Evolutionary conservation across 495 filamentous ascomycete genomes (phyloP), one percentile per base, ranked within the genome.

Genomic region (Podospora bellae-mahoneyi): DNA sequence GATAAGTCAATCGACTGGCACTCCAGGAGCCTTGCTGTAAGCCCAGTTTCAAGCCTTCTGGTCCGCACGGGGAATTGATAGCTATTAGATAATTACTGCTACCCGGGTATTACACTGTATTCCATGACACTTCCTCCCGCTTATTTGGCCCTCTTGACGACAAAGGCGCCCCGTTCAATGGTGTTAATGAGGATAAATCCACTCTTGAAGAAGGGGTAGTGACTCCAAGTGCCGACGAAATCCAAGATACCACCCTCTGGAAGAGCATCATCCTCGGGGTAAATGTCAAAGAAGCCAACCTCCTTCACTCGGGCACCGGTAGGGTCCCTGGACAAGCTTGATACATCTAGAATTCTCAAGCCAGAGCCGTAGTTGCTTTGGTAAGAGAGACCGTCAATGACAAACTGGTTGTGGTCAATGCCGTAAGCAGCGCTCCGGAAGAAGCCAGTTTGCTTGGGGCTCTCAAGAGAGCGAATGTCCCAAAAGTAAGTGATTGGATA

Each of bases 331-430:
- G 78, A 79, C 59, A 87, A 75, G 53, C 74, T 78, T 18, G 73
- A 62, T 20, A 87, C 74, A 66, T 87, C 85, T 2, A 85, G 69
- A 34, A 87, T 76, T 28, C 85, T 73, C 53, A 87, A 73, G 2
- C 85, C 85, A 5, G 81, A 70, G 16, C 80, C 83, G 67, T 87
- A 87, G 72, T 86, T 84, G 64, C 78, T 82, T 69, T 86, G 85
- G 74, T 83, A 87, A 13, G 76, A 57, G 30, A 80, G 73, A 10
- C 83, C 83, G 39, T 85, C 66, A 54, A 75, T 60, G 65, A 86
- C 75, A 60, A 85, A 87, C 67, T 86, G 85, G 72, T 87, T 87
- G 75, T 87, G 85, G 69, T 87, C 85, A 64, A 87, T 84, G 30
- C 79, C 76, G 15, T 74, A 69, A 16, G 74, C 72, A 0, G 64